A percentile compares a stretch with the other conserved stretches of the same genome.
Evolutionary conservation across 75 land plant genomes (phyloP).

Genomic region (Pinus albicaulis): DNA sequence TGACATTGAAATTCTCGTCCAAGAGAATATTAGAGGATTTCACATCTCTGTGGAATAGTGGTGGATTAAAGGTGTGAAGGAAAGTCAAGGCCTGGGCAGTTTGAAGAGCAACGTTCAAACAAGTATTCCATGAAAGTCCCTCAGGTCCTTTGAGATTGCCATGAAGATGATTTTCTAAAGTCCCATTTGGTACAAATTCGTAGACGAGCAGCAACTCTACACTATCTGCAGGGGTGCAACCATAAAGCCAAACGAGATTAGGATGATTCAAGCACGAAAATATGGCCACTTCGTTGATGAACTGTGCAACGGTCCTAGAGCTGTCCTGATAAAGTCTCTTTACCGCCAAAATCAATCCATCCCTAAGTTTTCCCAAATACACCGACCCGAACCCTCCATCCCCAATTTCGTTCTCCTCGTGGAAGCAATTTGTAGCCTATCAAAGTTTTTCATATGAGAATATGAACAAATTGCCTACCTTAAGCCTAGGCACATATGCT

Average conservation of each 20-base stretch:
- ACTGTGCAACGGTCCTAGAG: constrained; percentile 44
- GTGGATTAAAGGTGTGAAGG: constrained; percentile 41
- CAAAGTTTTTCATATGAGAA: constrained; percentile 36
- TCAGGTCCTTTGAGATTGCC: constrained; percentile 15
- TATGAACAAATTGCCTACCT: neutral
- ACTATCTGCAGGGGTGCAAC: constrained; percentile 41
- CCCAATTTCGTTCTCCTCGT: constrained; percentile 25
- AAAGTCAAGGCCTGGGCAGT: constrained; percentile 54
- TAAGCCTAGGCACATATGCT: too few species aligned
- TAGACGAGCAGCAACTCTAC: constrained; percentile 28
- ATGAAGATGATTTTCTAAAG: constrained; percentile 59
- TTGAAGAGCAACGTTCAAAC: constrained; percentile 46
- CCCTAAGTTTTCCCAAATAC: constrained; percentile 53
- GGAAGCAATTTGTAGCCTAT: constrained; percentile 38
- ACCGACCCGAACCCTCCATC: constrained; percentile 66
- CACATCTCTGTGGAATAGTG: constrained; percentile 51
- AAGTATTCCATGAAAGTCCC: constrained; percentile 22
- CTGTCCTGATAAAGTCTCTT: constrained; percentile 53
- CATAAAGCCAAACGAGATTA: constrained; percentile 52
- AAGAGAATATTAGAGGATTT: constrained; percentile 56
- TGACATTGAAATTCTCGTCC: constrained; percentile 35
- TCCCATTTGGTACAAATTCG: constrained; percentile 55
- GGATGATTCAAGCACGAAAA: constrained; percentile 43
- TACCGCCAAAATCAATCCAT: constrained; percentile 52
- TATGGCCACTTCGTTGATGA: constrained; percentile 55